Conservation (phyloP, 768 basidiomycete species). For the Mycena floridula region DNA sequence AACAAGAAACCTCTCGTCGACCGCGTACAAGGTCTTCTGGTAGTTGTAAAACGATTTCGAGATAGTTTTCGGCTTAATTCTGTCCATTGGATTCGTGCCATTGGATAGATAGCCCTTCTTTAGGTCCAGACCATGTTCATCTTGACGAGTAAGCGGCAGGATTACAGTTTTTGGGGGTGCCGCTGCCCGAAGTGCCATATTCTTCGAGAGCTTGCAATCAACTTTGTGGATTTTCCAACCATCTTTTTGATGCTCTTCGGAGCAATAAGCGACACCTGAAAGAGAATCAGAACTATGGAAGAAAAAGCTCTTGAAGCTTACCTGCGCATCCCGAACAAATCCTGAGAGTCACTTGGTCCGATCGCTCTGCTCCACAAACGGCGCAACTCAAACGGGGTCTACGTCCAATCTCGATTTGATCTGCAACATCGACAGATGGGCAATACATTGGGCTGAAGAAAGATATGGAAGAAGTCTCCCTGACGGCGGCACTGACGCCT, state of each 20-base stretch:
- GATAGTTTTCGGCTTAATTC: slow-evolving; percentile 6
- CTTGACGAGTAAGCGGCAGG: too few species aligned
- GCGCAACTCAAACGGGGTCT: slow-evolving; percentile 4
- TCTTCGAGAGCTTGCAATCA: slow-evolving; percentile 2
- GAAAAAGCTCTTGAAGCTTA: neutral
- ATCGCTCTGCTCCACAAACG: slow-evolving; percentile 3
- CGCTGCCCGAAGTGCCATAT: neutral
- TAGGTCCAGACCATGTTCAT: too few species aligned
- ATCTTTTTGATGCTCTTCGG: slow-evolving; percentile 4
- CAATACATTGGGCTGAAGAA: slow-evolving; percentile 12
- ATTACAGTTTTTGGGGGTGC: too few species aligned
- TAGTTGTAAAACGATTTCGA: neutral
- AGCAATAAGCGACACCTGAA: slow-evolving; percentile 9
- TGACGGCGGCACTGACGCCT: neutral
- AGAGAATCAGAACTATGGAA: neutral
- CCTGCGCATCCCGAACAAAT: slow-evolving; percentile 10
- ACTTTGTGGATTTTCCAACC: slow-evolving; percentile 9
- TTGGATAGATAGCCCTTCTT: neutral
- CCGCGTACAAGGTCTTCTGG: slow-evolving; percentile 7
- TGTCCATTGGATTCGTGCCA: slow-evolving; percentile 5
- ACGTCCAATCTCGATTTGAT: slow-evolving; percentile 10
- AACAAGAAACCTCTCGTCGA: slow-evolving; percentile 8
- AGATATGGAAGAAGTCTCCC: slow-evolving; percentile 6
- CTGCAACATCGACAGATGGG: slow-evolving; percentile 1
- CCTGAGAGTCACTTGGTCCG: neutral